Percentiles rank a stretch among this genome's conserved stretches.
phyloP scores from a whole-genome alignment of 371 early-diverging fungal genomes.

The Parasitella parasitica region DNA sequence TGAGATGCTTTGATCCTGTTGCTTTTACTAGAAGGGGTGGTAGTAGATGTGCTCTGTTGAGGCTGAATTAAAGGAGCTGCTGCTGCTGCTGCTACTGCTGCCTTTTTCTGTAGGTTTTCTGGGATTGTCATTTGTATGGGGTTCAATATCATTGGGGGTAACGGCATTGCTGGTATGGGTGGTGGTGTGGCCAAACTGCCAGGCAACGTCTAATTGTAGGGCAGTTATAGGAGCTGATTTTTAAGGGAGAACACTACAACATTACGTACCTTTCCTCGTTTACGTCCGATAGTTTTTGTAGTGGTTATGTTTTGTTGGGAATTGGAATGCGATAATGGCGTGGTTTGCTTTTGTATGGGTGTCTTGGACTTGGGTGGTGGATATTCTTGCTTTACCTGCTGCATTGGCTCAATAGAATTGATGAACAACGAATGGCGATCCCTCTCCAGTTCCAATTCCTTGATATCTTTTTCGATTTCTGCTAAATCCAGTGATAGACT shows the following conservation, averaged over 20 bases:
- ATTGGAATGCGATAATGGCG: not conserved
- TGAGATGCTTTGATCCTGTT: not conserved
- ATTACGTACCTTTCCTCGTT: slow-evolving; percentile 42
- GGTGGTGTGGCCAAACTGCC: slow-evolving; percentile 49
- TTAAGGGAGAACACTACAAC: not conserved
- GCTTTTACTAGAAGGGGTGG: slow-evolving; percentile 2
- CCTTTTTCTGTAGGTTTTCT: not conserved
- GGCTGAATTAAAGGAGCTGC: not conserved
- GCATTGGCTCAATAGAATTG: not conserved
- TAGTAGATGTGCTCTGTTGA: slow-evolving; percentile 14
- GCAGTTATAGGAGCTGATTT: not conserved
- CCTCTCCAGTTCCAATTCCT: slow-evolving; percentile 18
- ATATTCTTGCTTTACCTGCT: not conserved
- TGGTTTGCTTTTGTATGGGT: not conserved
- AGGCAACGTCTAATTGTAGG: slow-evolving; percentile 37
- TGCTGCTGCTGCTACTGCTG: too few relatives aligned
- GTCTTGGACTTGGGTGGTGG: not conserved
- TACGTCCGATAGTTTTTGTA: slow-evolving; percentile 16
- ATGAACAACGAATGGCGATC: slow-evolving; percentile 12
- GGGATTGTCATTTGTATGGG: slow-evolving; percentile 38
- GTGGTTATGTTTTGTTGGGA: not conserved
- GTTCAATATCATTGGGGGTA: slow-evolving; percentile 52
- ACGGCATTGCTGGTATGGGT: slow-evolving; percentile 34
- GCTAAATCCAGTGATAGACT: slow-evolving; percentile 12
- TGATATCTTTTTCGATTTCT: slow-evolving; percentile 24